Percentiles rank a stretch among this genome's conserved stretches.
These are phyloP conservation scores for Eragrostis curvula DNA, from an alignment of 176 grass and related monocot genomes.

Conservation along the genomic window DNA sequence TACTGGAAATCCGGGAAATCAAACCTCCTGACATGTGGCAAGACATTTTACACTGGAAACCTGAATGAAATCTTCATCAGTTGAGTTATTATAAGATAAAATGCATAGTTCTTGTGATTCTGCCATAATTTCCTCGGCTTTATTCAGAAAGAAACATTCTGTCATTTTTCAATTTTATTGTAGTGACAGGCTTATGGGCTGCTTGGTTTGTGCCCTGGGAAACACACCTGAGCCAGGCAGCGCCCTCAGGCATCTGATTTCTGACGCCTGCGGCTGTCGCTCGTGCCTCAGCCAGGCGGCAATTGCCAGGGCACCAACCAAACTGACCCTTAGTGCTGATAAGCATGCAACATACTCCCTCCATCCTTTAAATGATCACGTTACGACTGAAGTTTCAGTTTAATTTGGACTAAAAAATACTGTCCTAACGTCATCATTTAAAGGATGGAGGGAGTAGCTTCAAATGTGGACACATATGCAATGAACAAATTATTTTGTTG, in stretches of 20 bases:
- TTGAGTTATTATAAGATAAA: neutral
- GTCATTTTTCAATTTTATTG: neutral
- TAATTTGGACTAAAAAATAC: too few relatives aligned
- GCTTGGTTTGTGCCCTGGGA: too few relatives aligned
- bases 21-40: slow-evolving; percentile 4
- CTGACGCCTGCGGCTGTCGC: too few relatives aligned
- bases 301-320: too few relatives aligned
- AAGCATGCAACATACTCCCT: neutral
- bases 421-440: too few relatives aligned
- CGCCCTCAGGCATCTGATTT: too few relatives aligned
- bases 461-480: neutral
- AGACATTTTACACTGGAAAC: neutral
- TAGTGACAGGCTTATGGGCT: too few relatives aligned
- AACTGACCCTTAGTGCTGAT: neutral
- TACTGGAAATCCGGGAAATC: neutral
- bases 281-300: too few relatives aligned
- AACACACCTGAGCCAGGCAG: too few relatives aligned
- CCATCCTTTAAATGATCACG: too few relatives aligned
- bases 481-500: slow-evolving; percentile 21
- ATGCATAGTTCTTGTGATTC: neutral
- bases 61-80: slow-evolving; percentile 7
- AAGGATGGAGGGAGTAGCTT: neutral
- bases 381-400: too few relatives aligned
- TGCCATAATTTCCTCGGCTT: slow-evolving; percentile 3
- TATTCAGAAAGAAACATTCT: neutral